Base-by-base conservation (phyloP, 1,139 yeast genomes). In the Protomyces inundatus region DNA sequence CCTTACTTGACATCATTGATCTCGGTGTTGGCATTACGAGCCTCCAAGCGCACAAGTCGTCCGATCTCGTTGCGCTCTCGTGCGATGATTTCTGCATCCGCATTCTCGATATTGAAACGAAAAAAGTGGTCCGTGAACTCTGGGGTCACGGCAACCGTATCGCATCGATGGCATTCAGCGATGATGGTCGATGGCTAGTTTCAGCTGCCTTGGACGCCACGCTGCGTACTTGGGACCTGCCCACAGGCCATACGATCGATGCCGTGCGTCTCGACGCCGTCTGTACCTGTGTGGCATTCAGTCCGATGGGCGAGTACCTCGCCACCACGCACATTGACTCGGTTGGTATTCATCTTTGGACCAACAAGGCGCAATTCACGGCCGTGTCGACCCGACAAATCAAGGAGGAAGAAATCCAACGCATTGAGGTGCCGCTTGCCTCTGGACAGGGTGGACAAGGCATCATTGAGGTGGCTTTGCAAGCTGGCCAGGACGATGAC, bases 231-330 rank as follows among this genome's bases (percentile, higher is more conserved):
- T 95, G 98, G 98, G 98, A 95, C 74, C 81, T 95, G 67, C 98
- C 98, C 40, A 88, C 97, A 2, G 98, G 98, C 60, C 90, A 93
- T 0, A 91, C 98, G 75, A 90, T 95, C 66, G 98, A 95, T 76
- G 98, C 97, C 68, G 86, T 93, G 14, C 78, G 80, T 62, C 81
- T 93, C 48, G 86, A 88, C 1, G 83, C 81, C 69, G 91, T 91
- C 23, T 96, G 88, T 1, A 90, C 98, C 0, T 79, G 83, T 59
- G 80, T 95, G 51, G 84, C 86, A 71, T 84, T 93, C 70, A 88
- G 97, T 16, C 96, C 96, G 3, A 80, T 85, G 63, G 97, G 97
- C 54, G 98, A 95, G 70, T 83, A 87, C 75, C 80, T 95, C 66
- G 98, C 98, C 1, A 91, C 98, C 0, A 81, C 96, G 0, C 98